Conservation (phyloP, 441 rosid species). For the Gossypium davidsonii region DNA sequence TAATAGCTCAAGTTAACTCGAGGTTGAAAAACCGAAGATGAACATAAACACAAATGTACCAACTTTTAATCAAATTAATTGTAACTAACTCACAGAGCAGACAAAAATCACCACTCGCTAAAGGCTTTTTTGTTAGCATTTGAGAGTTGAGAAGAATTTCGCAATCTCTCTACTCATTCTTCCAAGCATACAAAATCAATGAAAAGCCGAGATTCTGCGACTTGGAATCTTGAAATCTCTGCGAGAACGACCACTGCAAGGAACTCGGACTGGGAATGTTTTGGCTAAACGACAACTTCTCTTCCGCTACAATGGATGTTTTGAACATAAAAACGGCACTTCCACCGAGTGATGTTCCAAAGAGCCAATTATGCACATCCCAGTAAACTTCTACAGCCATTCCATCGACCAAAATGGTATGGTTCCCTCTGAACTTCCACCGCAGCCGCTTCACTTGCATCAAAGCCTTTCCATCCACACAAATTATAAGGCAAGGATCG, state of each 20-base stretch:
- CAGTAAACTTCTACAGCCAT: constrained; percentile 63
- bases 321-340: constrained; percentile 84
- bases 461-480: constrained; percentile 59
- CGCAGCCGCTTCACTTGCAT: constrained; percentile 66
- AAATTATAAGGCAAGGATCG: constrained; percentile 59
- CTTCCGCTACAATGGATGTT: constrained; percentile 55
- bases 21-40: constrained; percentile 8
- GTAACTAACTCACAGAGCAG: constrained; percentile 36
- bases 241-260: constrained; percentile 54
- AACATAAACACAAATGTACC: constrained; percentile 14
- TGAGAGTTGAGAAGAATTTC: constrained; percentile 30
- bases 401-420: constrained; percentile 65
- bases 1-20: constrained; percentile 25
- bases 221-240: constrained; percentile 53
- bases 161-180: constrained; percentile 54
- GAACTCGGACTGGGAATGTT: constrained; percentile 41
- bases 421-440: constrained; percentile 85
- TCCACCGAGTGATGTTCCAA: constrained; percentile 42
- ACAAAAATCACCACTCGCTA: constrained; percentile 45
- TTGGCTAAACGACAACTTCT: constrained; percentile 57
- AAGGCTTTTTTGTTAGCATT: constrained; percentile 38
- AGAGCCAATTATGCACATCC: constrained; percentile 89
- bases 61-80: constrained; percentile 28
- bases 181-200: constrained; percentile 74
- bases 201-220: constrained; percentile 64